Evolutionary conservation across 2,329 filamentous ascomycete species (phyloP).

Genomic region (Botrytis cinerea): DNA sequence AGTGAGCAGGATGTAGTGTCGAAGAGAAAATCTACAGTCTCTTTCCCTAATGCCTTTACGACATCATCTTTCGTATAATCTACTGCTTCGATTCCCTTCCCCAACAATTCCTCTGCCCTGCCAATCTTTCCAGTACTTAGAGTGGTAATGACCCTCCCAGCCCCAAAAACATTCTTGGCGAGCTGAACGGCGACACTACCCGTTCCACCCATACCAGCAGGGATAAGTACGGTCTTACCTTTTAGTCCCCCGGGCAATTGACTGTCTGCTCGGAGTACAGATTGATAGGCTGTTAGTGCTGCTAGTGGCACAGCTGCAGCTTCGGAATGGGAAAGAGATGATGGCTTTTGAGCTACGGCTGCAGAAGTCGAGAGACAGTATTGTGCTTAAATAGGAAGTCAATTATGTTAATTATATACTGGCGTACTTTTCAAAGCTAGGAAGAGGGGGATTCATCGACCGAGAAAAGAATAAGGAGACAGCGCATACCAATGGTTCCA

Average conservation of each 20-base stretch:
- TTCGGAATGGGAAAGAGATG: slow-evolving; percentile 44
- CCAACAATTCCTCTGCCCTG: neutral
- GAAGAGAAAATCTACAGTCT: neutral
- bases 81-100: neutral
- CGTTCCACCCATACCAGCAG: slow-evolving; percentile 39
- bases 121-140: neutral
- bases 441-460: neutral
- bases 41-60: neutral
- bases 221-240: slow-evolving; percentile 46
- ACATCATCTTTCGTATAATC: neutral
- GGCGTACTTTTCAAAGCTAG: neutral
- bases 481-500: slow-evolving; percentile 38
- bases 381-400: slow-evolving; percentile 19
- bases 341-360: slow-evolving; percentile 45
- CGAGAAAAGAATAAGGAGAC: neutral
- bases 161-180: neutral
- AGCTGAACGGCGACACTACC: neutral
- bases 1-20: neutral
- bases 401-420: neutral
- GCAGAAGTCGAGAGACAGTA: slow-evolving; percentile 38
- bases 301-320: slow-evolving; percentile 47
- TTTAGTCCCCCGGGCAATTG: slow-evolving; percentile 43
- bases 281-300: slow-evolving; percentile 46
- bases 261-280: slow-evolving; percentile 41
- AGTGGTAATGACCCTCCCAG: neutral